A percentile compares a stretch with the other conserved stretches of the same genome.
phyloP scores from a whole-genome alignment of 345 rosid species.

The Bruguiera gymnorhiza region DNA sequence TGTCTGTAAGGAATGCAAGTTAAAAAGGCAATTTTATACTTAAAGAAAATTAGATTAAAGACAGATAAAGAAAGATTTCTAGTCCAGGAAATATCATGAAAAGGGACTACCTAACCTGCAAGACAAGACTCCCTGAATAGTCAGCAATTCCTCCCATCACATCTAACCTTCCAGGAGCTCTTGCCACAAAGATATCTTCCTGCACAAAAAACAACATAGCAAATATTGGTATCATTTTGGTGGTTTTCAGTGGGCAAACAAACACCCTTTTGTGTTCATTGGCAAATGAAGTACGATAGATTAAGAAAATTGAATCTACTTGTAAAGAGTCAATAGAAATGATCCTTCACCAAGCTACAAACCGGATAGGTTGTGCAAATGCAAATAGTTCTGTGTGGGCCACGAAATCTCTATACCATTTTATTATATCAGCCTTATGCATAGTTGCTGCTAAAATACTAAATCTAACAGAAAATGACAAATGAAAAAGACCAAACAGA shows the following conservation, averaged over 20 bases:
- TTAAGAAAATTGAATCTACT: no score
- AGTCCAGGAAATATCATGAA: neutral
- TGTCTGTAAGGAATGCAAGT: no score
- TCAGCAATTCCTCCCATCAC: slow-evolving; percentile 99
- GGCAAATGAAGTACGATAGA: no score
- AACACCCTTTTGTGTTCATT: no score
- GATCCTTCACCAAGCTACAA: neutral
- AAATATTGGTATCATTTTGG: neutral
- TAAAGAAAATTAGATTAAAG: neutral
- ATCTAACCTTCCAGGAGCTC: slow-evolving; percentile 99
- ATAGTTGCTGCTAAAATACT: neutral
- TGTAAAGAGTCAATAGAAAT: neutral
- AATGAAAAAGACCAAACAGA: neutral
- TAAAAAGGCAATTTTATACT: no score
- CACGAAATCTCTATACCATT: no score
- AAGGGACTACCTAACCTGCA: slow-evolving; percentile 57
- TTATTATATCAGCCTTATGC: neutral
- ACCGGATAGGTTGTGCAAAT: neutral
- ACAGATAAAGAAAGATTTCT: no score
- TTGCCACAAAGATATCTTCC: slow-evolving; percentile 89
- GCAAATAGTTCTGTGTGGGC: neutral
- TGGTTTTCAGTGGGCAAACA: no score
- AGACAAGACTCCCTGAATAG: slow-evolving; percentile 94
- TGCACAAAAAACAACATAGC: slow-evolving; percentile 25
- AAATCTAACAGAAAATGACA: neutral